These are phyloP conservation scores for Naumovozyma dairenensis DNA, from an alignment of 805 yeast genomes.

Conservation along the genomic window DNA sequence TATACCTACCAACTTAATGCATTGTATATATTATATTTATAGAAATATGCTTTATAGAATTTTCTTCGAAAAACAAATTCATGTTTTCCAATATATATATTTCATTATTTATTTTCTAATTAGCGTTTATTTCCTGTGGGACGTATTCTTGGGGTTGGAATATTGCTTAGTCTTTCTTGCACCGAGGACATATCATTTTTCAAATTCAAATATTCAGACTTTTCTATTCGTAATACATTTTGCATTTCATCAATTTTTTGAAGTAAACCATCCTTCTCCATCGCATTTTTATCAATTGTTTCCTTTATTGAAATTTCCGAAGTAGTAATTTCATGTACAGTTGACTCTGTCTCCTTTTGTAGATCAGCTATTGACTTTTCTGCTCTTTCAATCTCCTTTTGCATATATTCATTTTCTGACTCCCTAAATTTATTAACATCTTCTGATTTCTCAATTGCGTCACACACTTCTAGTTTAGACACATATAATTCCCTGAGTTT, in stretches of 20 bases:
- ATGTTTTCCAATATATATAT: too few relatives aligned
- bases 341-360: slow-evolving; percentile 20
- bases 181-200: slow-evolving; percentile 11
- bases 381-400: slow-evolving; percentile 47
- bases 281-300: slow-evolving; percentile 4
- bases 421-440: slow-evolving; percentile 36
- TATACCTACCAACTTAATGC: too few relatives aligned
- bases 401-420: slow-evolving; percentile 58
- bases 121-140: slow-evolving; percentile 6
- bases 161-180: slow-evolving; percentile 14
- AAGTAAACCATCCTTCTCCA: slow-evolving; percentile 4
- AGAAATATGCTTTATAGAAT: too few relatives aligned
- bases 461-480: slow-evolving; percentile 36
- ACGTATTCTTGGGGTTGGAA: slow-evolving; percentile 20
- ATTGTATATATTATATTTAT: too few relatives aligned
- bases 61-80: too few relatives aligned
- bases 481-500: slow-evolving; percentile 13
- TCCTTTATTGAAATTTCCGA: slow-evolving; percentile 11
- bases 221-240: slow-evolving; percentile 9
- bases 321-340: slow-evolving; percentile 7
- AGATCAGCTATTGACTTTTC: slow-evolving; percentile 39
- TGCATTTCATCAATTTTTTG: slow-evolving; percentile 9
- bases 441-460: slow-evolving; percentile 36
- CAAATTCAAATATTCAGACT: slow-evolving; percentile 6
- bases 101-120: too few relatives aligned